These are phyloP conservation scores for Echinosophora koreensis DNA, from an alignment of 306 rosid species.

Conservation along the genomic window DNA sequence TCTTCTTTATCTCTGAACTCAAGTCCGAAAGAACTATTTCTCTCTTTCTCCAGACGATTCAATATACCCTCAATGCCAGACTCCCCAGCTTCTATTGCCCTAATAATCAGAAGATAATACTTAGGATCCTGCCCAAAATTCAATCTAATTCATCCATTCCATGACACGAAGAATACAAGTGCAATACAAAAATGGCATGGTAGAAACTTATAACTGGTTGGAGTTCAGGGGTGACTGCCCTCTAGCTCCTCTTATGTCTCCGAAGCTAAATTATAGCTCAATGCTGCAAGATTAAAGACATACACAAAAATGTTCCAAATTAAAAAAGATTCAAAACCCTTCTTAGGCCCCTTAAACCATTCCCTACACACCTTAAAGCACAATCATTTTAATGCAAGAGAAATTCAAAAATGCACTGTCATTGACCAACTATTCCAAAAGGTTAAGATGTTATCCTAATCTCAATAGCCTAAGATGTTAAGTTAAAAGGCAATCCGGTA, in stretches of 20 bases:
- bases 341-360: constrained; percentile 21
- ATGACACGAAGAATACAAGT: constrained; percentile 5
- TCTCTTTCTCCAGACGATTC: constrained; percentile 79
- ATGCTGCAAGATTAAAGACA: background rate
- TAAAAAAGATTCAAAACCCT: constrained; percentile 2
- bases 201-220: background rate
- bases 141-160: constrained; percentile 27
- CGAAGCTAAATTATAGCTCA: constrained; percentile 19
- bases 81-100: constrained; percentile 60
- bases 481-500: no score
- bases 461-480: no score
- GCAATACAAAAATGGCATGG: background rate
- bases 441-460: no score
- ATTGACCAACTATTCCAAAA: no score
- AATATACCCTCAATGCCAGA: constrained; percentile 94
- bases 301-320: constrained; percentile 19
- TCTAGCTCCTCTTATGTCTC: constrained; percentile 1
- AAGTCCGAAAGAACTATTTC: constrained; percentile 60
- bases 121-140: background rate
- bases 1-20: constrained; percentile 54
- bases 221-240: background rate
- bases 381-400: constrained; percentile 25
- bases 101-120: constrained; percentile 45
- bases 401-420: background rate
- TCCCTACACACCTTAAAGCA: constrained; percentile 3